A percentile compares a stretch with the other conserved stretches of the same genome.
Evolutionary conservation across 176 grass and related monocot species (phyloP).

Genomic region (Saccharum spontaneum): DNA sequence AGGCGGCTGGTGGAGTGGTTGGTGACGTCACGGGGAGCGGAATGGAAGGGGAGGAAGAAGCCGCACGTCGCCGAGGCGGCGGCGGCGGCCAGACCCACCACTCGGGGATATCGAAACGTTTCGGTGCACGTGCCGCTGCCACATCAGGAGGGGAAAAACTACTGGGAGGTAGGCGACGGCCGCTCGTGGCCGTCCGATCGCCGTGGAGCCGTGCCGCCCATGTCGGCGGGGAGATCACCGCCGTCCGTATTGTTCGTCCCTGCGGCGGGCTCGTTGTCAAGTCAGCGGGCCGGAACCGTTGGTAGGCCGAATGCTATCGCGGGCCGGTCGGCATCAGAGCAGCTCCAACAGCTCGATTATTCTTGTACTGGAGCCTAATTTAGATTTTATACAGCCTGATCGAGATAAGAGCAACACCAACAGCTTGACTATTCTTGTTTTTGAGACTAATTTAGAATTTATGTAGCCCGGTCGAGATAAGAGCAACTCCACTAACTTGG

Average conservation of each 20-base stretch:
- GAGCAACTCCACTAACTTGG: too few relatives aligned
- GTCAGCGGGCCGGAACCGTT: neutral
- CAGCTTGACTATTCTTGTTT: too few relatives aligned
- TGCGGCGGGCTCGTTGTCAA: neutral
- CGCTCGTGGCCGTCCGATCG: slow-evolving; percentile 2
- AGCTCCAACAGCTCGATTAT: too few relatives aligned
- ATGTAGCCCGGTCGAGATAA: too few relatives aligned
- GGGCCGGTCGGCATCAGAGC: too few relatives aligned
- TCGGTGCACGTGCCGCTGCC: slow-evolving; percentile 26
- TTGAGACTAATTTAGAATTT: too few relatives aligned
- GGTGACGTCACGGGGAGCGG: slow-evolving; percentile 24
- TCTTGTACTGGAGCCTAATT: too few relatives aligned
- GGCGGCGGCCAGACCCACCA: slow-evolving; percentile 40
- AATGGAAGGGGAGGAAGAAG: slow-evolving; percentile 7
- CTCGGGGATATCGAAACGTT: neutral
- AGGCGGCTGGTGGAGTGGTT: neutral
- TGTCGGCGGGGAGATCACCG: neutral
- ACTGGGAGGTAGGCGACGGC: neutral
- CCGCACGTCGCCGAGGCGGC: slow-evolving; percentile 49
- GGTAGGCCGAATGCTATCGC: neutral
- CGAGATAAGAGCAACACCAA: too few relatives aligned
- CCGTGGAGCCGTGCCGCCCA: slow-evolving; percentile 5
- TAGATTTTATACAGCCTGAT: too few relatives aligned
- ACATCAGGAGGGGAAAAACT: neutral
- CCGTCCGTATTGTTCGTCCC: neutral